Conservation (phyloP, 2,329 filamentous ascomycete species). For the Nothophaeocryptopus gaeumannii region DNA sequence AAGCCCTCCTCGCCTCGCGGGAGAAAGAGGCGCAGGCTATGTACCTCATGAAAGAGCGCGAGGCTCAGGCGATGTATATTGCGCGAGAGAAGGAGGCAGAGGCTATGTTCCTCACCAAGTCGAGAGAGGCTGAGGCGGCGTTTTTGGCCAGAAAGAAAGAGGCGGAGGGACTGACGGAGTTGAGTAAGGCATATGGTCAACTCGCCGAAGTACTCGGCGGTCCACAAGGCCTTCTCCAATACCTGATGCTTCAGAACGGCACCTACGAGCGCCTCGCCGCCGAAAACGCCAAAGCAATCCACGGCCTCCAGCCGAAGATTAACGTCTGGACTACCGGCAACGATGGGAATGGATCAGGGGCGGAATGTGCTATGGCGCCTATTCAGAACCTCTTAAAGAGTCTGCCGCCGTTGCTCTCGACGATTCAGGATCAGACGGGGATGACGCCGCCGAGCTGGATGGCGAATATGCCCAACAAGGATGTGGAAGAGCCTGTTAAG, state of each 20-base stretch:
- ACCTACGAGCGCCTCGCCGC: conserved; percentile 74
- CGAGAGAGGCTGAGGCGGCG: conserved; percentile 58
- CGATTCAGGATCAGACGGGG: conserved; percentile 85
- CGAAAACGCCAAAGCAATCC: conserved; percentile 72
- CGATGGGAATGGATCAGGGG: conserved; percentile 45
- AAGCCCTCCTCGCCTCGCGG: conserved; percentile 19
- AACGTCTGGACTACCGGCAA: conserved; percentile 80
- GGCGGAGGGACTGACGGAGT: conserved; percentile 56
- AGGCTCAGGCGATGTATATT: conserved; percentile 33
- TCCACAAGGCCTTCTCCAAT: conserved; percentile 73
- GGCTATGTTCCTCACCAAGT: conserved; percentile 32
- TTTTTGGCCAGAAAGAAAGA: conserved; percentile 65
- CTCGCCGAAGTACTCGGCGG: conserved; percentile 73
- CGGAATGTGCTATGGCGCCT: conserved; percentile 52
- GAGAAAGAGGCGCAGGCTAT: conserved; percentile 36
- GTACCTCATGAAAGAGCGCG: conserved; percentile 43
- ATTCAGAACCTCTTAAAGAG: conserved; percentile 76
- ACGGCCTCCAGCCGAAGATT: conserved; percentile 82
- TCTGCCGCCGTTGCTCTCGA: conserved; percentile 76
- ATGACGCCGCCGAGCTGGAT: conserved; percentile 74
- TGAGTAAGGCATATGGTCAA: conserved; percentile 54
- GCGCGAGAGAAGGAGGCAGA: conserved; percentile 31
- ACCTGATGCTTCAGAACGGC: conserved; percentile 82
- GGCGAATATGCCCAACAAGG: conserved; percentile 47
- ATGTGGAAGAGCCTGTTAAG: not conserved